These are phyloP conservation scores for Metrosideros polymorpha DNA, from an alignment of 441 rosid species.

Conservation along the genomic window DNA sequence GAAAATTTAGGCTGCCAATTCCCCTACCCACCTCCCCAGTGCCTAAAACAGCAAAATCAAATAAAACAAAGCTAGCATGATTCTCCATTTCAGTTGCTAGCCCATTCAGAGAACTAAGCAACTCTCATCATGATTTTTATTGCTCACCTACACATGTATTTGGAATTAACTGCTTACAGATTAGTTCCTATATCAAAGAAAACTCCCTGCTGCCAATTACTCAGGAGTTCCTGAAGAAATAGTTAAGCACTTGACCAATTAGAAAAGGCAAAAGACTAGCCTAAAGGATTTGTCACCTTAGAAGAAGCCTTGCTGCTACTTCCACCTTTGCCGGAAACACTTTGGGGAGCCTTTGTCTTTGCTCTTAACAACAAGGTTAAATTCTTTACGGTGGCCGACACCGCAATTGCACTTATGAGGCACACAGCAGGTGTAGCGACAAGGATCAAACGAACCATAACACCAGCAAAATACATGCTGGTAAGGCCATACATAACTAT, in stretches of 20 bases:
- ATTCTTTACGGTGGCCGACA: constrained; percentile 90
- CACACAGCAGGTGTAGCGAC: constrained; percentile 98
- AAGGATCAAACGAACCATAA: constrained; percentile 95
- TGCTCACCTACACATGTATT: neutral
- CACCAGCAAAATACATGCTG: constrained; percentile 99
- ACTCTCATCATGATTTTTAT: neutral
- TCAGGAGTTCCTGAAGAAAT: neutral
- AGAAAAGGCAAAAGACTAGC: neutral
- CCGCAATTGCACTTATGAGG: constrained; percentile 92
- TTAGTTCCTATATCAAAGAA: neutral
- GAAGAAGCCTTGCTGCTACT: constrained; percentile 69
- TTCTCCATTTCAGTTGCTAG: neutral
- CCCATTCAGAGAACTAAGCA: neutral
- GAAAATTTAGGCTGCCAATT: neutral
- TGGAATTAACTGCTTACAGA: neutral
- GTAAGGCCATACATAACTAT: constrained; percentile 99
- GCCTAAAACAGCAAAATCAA: neutral
- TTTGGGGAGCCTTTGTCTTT: constrained; percentile 57
- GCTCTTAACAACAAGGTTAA: constrained; percentile 57
- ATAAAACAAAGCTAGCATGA: neutral
- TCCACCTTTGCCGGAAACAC: constrained; percentile 58
- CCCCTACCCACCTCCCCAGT: neutral
- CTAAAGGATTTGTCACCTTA: constrained; percentile 44
- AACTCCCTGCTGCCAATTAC: neutral
- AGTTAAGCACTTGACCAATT: neutral